Percentiles rank a stretch among this genome's conserved stretches.
Evolutionary conservation across 148 eudicot genomes (phyloP).

Genomic region (Cornus controversa): DNA sequence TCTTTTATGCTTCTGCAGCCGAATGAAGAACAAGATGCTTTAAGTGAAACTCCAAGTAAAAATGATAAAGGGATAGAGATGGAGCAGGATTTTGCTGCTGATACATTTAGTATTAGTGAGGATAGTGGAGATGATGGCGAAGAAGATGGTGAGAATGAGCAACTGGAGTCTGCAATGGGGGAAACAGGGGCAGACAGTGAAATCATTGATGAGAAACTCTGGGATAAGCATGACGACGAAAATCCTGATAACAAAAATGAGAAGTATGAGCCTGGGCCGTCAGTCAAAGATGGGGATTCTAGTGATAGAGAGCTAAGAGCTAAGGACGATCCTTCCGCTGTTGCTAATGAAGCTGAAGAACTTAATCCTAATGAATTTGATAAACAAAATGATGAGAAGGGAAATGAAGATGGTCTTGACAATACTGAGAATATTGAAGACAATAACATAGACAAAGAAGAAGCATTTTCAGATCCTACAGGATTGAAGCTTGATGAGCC

Average conservation of each 20-base stretch:
- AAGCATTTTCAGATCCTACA: slow-evolving; percentile 51
- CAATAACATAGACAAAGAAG: slow-evolving; percentile 63
- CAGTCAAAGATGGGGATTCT: slow-evolving; percentile 58
- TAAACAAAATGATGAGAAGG: slow-evolving; percentile 41
- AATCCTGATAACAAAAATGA: slow-evolving; percentile 51
- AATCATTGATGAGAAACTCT: slow-evolving; percentile 66
- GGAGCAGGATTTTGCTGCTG: slow-evolving; percentile 70
- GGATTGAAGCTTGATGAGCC: slow-evolving; percentile 60
- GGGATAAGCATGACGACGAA: slow-evolving; percentile 67
- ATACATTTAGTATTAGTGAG: slow-evolving; percentile 70
- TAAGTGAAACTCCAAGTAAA: slow-evolving; percentile 55
- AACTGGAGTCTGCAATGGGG: slow-evolving; percentile 78
- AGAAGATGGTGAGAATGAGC: slow-evolving; percentile 48
- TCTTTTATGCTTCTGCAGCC: slow-evolving; percentile 38
- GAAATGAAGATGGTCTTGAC: slow-evolving; percentile 40
- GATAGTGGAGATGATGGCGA: slow-evolving; percentile 64
- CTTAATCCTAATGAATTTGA: slow-evolving; percentile 40
- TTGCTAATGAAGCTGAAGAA: slow-evolving; percentile 42
- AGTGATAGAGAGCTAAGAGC: slow-evolving; percentile 75
- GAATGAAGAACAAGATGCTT: slow-evolving; percentile 52
- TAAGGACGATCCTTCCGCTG: slow-evolving; percentile 62
- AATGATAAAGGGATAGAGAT: slow-evolving; percentile 81
- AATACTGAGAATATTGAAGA: slow-evolving; percentile 42
- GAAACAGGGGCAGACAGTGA: slow-evolving; percentile 62
- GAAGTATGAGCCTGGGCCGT: slow-evolving; percentile 69